These are phyloP conservation scores for Xylaria sp. DNA, from an alignment of 2,329 filamentous ascomycete species.

Conservation along the genomic window DNA sequence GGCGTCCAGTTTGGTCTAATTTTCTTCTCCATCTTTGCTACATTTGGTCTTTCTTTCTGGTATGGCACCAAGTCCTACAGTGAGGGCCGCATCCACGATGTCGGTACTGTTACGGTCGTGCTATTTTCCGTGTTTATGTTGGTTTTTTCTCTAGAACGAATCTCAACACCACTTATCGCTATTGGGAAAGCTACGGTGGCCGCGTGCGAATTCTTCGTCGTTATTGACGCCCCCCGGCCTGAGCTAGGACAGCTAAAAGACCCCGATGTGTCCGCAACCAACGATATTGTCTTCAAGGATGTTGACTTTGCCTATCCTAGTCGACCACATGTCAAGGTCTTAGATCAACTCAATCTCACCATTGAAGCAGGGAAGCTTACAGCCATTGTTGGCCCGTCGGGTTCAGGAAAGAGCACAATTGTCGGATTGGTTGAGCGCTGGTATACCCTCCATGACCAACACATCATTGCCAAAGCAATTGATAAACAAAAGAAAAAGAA, in stretches of 20 bases:
- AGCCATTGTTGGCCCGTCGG: constrained; percentile 78
- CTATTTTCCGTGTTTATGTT: constrained; percentile 69
- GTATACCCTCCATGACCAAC: constrained; percentile 70
- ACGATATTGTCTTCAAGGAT: constrained; percentile 69
- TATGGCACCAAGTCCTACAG: constrained; percentile 65
- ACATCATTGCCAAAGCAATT: constrained; percentile 61
- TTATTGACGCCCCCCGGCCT: constrained; percentile 62
- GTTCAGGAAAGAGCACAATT: constrained; percentile 79
- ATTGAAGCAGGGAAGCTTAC: constrained; percentile 74
- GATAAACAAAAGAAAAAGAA: constrained; percentile 59
- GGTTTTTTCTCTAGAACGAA: constrained; percentile 65
- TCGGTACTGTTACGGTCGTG: constrained; percentile 66
- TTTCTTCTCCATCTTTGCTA: constrained; percentile 64
- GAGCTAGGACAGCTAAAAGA: constrained; percentile 54
- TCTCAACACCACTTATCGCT: constrained; percentile 68
- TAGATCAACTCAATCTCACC: constrained; percentile 67
- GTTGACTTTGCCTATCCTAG: constrained; percentile 80
- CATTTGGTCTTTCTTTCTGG: constrained; percentile 71
- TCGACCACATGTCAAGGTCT: constrained; percentile 70
- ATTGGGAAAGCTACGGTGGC: constrained; percentile 67
- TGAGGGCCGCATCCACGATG: constrained; percentile 58
- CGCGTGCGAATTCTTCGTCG: constrained; percentile 66
- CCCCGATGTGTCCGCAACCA: constrained; percentile 60
- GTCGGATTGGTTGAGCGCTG: constrained; percentile 76
- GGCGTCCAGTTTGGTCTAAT: constrained; percentile 64